Base-by-base conservation (phyloP, 192 early-diverging fungal species). In the Rhizoclosmatium sp. region DNA sequence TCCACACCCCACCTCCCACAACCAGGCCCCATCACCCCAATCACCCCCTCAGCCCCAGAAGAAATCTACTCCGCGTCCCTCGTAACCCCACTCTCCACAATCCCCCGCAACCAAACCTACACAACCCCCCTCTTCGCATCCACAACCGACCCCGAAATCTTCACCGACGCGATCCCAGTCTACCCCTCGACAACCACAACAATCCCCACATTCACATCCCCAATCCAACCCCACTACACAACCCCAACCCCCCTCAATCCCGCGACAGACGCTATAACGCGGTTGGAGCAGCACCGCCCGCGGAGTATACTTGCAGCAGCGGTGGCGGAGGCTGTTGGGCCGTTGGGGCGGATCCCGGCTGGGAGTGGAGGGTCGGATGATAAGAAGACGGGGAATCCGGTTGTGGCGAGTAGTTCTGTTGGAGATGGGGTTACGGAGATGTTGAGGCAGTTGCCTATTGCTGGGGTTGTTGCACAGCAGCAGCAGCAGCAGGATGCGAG, bases 381-480 rank as follows among this genome's bases (percentile, higher is more conserved):
- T 16, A 71, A 71, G 69, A 21, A 4, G 4, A 7, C 21, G 7
- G 60, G 60, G 7, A 21, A 21, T 62, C 51, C 51, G 5, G 51
- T 54, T 54, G 51, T 54, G 51, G 51, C 51, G 5, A 54, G 9
- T 7, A 49, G 69, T 9, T 16, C 19, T 56, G 69, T 71, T 19
- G 69, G 69, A 19, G 69, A 71, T 71, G 69, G 69, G 69, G 69
- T 71, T 7, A 71, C 49, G 31, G 49, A 56, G 47, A 71, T 71
- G 69, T 47, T 69, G 67, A 21, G 46, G 23, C 7, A 12, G 5
- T 56, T 56, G 54, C 10, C 19, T 9, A n/a, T 14, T 56, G 60
- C 60, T 62, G 60, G 10, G 5, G 59, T 62, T 75, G 59, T 42
- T 56, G 72, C 21, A 3, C 19, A 16, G 59, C 23, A 12, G n/a